Evolutionary conservation across 1,284 basidiomycete species (phyloP), one percentile per base, ranked within the genome.

Genomic region (Dichomitus squalens): DNA sequence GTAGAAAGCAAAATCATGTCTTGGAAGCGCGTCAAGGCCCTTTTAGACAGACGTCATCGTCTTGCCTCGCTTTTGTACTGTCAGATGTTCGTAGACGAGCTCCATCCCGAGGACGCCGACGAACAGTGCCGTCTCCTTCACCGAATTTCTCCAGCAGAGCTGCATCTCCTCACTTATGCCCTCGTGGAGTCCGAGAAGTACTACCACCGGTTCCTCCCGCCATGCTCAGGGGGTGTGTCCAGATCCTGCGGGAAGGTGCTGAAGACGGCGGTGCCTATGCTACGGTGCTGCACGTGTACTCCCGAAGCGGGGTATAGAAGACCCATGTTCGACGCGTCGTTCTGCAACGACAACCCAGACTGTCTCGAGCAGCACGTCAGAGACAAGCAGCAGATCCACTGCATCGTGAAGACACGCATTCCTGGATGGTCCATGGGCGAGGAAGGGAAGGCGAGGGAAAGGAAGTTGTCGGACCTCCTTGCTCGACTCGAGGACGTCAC

Each of bases 261-360:
- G 40, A 41, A 41, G 52, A 47, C 62, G 38, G 29, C 34, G 49
- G 18, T 46, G 43, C 58, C 66, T 52, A 55, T 52, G 50, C n/a
- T 60, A 25, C 53, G 49, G 5, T 46, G 49, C 40, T 9, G 50
- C 51, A 1, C 23, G 21, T 41, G 40, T 16, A 12, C 21, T 5
- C 40, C 40, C 21, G 40, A 41, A 25, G 0, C 7, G 12, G 40
- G 40, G 23, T 41, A 41, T 16, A 18, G 20, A 7, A 25, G 21
- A n/a, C n/a, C n/a, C n/a, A n/a, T n/a, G 14, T 16, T 41, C 12
- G 34, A 36, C 21, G 48, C 27, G 21, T 41, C 31, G 3, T 53
- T 68, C 38, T 69, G 67, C 23, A 3, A 2, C 39, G 60, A 60
- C 31, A 52, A 59, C 23, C 16, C 50, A 7, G 50, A 57, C n/a